These are phyloP conservation scores for Arachis stenosperma DNA, from an alignment of 306 rosid species.

Conservation along the genomic window DNA sequence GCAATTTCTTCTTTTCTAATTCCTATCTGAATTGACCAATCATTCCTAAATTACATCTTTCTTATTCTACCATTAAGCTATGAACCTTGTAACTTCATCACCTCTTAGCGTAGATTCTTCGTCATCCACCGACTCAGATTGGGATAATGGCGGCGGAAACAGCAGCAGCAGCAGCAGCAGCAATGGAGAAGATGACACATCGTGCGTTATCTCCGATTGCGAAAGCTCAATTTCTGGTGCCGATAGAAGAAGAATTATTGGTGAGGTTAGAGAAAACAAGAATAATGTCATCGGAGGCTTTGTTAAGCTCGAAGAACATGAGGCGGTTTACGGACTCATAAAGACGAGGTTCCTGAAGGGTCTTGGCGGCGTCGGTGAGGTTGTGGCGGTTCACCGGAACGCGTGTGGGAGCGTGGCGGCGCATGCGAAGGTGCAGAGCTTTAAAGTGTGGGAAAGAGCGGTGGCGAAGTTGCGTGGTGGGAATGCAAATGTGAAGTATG, in stretches of 20 bases:
- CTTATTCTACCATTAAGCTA: not conserved
- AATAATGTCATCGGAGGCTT: not conserved
- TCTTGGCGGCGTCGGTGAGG: slow-evolving; percentile 52
- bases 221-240: slow-evolving; percentile 57
- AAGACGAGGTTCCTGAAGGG: slow-evolving; percentile 51
- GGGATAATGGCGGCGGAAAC: not conserved
- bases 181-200: slow-evolving; percentile 32
- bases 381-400: slow-evolving; percentile 54
- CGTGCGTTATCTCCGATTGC: slow-evolving; percentile 56
- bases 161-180: too few relatives aligned
- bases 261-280: too few relatives aligned
- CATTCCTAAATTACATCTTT: not conserved
- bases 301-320: slow-evolving; percentile 44
- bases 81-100: not conserved
- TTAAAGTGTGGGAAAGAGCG: slow-evolving; percentile 60
- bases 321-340: slow-evolving; percentile 55
- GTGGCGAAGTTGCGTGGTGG: slow-evolving; percentile 57
- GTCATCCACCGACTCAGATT: not conserved
- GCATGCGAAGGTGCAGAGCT: slow-evolving; percentile 62
- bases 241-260: not conserved
- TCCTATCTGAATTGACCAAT: too few relatives aligned
- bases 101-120: not conserved
- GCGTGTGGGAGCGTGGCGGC: slow-evolving; percentile 39
- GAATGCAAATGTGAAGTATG: slow-evolving; percentile 66
- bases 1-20: not conserved